Evolutionary conservation across 306 rosid genomes (phyloP).

Genomic region (Vigna reflexopilosa): DNA sequence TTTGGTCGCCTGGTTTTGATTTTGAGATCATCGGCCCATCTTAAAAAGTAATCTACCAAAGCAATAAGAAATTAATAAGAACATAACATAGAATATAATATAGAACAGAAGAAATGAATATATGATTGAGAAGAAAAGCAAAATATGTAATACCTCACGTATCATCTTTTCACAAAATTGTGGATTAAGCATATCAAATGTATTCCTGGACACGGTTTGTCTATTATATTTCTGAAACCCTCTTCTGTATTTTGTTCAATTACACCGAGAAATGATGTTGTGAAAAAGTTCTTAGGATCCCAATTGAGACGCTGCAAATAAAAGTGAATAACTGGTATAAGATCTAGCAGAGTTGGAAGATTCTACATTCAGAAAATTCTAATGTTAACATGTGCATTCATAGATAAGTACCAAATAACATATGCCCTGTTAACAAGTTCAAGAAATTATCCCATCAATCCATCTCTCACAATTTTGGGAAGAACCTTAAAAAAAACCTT

Average conservation of each 20-base stretch:
- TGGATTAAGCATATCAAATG: constrained; percentile 86
- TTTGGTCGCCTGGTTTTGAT: constrained; percentile 85
- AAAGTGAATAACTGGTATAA: constrained; percentile 36
- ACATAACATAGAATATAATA: constrained; percentile 56
- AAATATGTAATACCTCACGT: constrained; percentile 69
- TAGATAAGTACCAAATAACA: constrained; percentile 22
- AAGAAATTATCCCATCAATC: constrained; percentile 3
- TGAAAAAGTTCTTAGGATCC: constrained; percentile 67
- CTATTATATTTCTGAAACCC: constrained; percentile 64
- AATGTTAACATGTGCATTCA: constrained; percentile 11
- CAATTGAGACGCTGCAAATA: constrained; percentile 69
- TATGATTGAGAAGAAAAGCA: constrained; percentile 37
- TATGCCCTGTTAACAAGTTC: constrained; percentile 11
- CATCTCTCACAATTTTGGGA: constrained; percentile 27
- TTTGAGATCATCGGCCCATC: constrained; percentile 72
- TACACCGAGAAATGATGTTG: constrained; percentile 83
- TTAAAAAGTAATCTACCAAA: constrained; percentile 91
- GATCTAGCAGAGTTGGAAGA: constrained; percentile 9
- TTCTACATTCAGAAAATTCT: neutral
- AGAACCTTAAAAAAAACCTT: constrained; percentile 33
- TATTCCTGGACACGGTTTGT: constrained; percentile 64
- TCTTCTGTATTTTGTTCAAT: constrained; percentile 70
- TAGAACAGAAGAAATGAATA: constrained; percentile 35
- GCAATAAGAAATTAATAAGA: constrained; percentile 66
- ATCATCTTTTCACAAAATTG: constrained; percentile 77